Conservation (phyloP, 1,284 basidiomycete species). For the Pseudozyma tsukubaensis region DNA sequence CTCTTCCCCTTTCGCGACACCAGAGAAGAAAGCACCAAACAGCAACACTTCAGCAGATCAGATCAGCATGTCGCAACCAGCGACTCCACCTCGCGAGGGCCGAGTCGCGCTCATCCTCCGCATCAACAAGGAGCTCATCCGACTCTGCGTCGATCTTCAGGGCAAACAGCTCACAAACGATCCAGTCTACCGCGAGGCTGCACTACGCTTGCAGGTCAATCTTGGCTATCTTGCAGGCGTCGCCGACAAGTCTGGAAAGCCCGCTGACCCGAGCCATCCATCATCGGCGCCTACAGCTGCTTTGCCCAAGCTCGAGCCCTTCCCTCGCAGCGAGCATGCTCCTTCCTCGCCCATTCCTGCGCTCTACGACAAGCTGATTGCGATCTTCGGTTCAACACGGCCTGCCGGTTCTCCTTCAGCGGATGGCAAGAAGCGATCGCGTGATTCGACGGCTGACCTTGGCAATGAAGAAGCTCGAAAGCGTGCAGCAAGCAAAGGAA, state of each 20-base stretch:
- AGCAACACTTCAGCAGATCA: slow-evolving; percentile 3
- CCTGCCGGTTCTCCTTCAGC: slow-evolving; percentile 10
- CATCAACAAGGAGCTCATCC: slow-evolving; percentile 63
- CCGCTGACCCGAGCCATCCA: slow-evolving; percentile 5
- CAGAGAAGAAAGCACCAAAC: slow-evolving; percentile 12
- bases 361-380: slow-evolving; percentile 46
- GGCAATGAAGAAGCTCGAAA: slow-evolving; percentile 21
- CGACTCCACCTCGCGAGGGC: slow-evolving; percentile 37
- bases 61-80: slow-evolving; percentile 13
- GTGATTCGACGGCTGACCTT: slow-evolving; percentile 22
- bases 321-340: slow-evolving; percentile 39
- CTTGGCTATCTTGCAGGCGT: slow-evolving; percentile 52
- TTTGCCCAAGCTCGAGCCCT: slow-evolving; percentile 40
- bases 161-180: slow-evolving; percentile 36
- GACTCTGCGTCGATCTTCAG: slow-evolving; percentile 55
- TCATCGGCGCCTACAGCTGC: slow-evolving; percentile 14
- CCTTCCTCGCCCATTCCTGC: slow-evolving; percentile 37
- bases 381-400: slow-evolving; percentile 16
- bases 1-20: slow-evolving; percentile 16
- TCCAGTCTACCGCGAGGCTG: slow-evolving; percentile 50
- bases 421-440: slow-evolving; percentile 27
- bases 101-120: slow-evolving; percentile 50
- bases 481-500: slow-evolving; percentile 18
- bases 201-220: slow-evolving; percentile 51
- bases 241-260: slow-evolving; percentile 46